Base-by-base conservation (phyloP, 2,329 filamentous ascomycete species). In the Knufia fluminis region DNA sequence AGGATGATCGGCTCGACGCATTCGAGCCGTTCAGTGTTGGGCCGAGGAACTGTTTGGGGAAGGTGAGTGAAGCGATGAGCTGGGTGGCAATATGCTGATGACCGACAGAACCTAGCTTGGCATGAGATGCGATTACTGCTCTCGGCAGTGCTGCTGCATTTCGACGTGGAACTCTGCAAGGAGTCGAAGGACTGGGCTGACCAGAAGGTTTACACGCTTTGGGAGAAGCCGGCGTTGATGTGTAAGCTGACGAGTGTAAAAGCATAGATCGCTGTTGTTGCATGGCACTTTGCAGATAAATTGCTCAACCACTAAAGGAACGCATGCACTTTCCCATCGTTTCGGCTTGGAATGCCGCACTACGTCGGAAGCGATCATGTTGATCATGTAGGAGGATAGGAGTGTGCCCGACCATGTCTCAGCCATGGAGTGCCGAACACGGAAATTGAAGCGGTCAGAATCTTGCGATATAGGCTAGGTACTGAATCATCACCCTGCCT, bases 1-100 rank as follows among this genome's bases (percentile, higher is more conserved):
- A 40, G 20, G 20, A 40, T 14, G 49, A 47, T 26, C 19, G 33
- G 3, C n/a, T 19, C 12, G 20, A 20, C 3, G 35, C 24, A 14
- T 32, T 48, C 23, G 19, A 51, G 19, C 49, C 49, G 4, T 51
- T 51, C 38, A 40, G 31, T 2, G 14, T 22, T 14, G 49, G 49
- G 8, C 49, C 49, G 3, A 23, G 49, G 6, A 41, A 40, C 19
- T 47, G 49, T 22, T 16, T 51, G 14, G 49, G 49, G 12, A 39
- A 33, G 31, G 49, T 41, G 22, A 47, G 49, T 33, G 17, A 19
- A 16, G 8, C 23, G 9, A 26, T 33, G 43, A 10, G 23, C 23
- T 8, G 12, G 19, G 10, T 4, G 19, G 19, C 7, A 43, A 22
- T 8, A 8, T 43, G 19, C 10, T n/a, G 3, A 3, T 4, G 20